These are phyloP conservation scores for Dentipellis fragilis DNA, from an alignment of 768 basidiomycete species.

Conservation along the genomic window DNA sequence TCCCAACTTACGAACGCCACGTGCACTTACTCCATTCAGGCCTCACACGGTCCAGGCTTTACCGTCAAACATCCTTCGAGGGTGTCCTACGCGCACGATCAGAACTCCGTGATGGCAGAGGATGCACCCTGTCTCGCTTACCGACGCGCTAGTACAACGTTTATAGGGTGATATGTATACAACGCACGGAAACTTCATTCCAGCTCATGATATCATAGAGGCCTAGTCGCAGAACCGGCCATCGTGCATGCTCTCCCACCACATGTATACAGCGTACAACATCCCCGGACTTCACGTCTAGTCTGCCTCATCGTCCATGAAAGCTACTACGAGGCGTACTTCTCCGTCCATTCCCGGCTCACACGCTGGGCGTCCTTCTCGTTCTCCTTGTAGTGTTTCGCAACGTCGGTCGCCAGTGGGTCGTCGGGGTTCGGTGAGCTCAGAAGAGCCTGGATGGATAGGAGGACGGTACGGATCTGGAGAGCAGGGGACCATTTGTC, in stretches of 20 bases:
- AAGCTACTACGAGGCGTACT: conserved; percentile 46
- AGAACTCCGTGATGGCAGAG: too few species aligned
- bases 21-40: too few species aligned
- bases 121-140: too few species aligned
- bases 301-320: background rate
- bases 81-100: too few species aligned
- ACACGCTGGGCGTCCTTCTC: conserved; percentile 89
- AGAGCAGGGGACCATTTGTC: conserved; percentile 99
- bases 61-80: too few species aligned
- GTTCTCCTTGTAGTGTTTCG: conserved; percentile 98
- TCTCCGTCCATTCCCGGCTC: conserved; percentile 91
- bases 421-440: conserved; percentile 96
- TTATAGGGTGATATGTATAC: background rate
- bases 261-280: background rate
- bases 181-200: background rate
- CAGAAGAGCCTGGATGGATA: conserved; percentile 94
- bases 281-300: background rate
- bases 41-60: too few species aligned
- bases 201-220: background rate
- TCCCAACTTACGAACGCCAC: too few species aligned
- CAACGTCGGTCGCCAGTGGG: conserved; percentile 88
- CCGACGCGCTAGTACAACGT: background rate
- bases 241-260: too few species aligned
- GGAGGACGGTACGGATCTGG: conserved; percentile 94
- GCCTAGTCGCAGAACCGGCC: background rate